Base-by-base conservation (phyloP, 2,329 filamentous ascomycete genomes). In the Allantophomopsis lycopodina region DNA sequence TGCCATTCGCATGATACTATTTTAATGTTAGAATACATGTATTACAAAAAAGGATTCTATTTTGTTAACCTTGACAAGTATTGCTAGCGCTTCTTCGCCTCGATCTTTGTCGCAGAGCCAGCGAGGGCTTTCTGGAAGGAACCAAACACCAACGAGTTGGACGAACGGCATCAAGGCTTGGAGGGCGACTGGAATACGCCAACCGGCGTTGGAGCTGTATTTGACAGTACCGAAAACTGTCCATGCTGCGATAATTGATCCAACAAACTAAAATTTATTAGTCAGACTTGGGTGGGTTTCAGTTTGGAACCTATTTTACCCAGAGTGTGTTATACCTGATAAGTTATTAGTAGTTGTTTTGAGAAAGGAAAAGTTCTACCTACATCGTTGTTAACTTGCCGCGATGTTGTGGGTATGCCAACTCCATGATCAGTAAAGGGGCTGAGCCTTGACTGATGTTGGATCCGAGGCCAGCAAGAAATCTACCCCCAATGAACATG, bases 361-460 rank as follows among this genome's bases (percentile, higher is more conserved):
- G 38, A 35, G 14, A 20, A 23, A 28, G 17, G 11, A 16, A 16
- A 36, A 7, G 5, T 11, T 35, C 18, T 4, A 20, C 18, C 7
- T 11, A 20, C 13, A 17, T 33, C n/a, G 31, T 15, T 35, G 28
- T 38, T 46, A 63, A 58, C 31, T 54, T 56, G n/a, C 57, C 61
- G 42, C 63, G 60, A 42, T 66, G 62, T 40, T 63, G 60, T 40
- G 63, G 62, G 46, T 66, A 61, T 12, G 56, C 57, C 35, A 66
- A 48, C 49, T 66, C 63, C 13, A 57, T 58, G 23, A 61, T 52
- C 28, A 60, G 48, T 58, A 55, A 16, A 14, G 41, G 43, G 14
- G 43, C 35, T 23, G 43, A 39, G 17, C 43, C 43, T 10, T 43
- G 37, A 21, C 40, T 30, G n/a, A 44, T 35, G n/a, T 37, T 38